These are phyloP conservation scores for Stromatinia cepivora DNA, from an alignment of 2,329 filamentous ascomycete species.

Conservation along the genomic window DNA sequence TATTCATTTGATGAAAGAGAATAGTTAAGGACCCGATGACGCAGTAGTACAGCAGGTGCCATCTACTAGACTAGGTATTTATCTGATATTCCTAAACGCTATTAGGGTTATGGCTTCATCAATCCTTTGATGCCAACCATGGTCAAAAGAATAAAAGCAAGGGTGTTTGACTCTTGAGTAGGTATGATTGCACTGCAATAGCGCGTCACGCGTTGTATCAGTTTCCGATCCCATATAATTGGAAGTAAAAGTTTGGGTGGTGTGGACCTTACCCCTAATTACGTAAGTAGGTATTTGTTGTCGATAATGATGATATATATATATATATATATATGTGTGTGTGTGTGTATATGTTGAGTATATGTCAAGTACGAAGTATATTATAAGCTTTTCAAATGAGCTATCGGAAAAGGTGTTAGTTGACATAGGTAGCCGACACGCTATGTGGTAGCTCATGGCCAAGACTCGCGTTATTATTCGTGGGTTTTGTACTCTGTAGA, in stretches of 20 bases:
- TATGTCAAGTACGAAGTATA: neutral
- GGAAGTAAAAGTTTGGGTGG: neutral
- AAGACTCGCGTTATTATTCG: neutral
- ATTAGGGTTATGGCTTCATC: neutral
- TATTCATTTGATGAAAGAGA: no score
- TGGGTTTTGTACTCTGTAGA: neutral
- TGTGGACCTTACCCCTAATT: slow-evolving; percentile 3
- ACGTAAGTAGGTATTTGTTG: neutral
- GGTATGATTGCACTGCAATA: neutral
- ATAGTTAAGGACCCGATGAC: no score
- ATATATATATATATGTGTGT: no score
- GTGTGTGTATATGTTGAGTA: neutral
- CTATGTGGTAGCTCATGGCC: neutral
- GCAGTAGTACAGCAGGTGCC: no score
- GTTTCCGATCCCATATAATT: neutral
- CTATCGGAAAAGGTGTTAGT: no score
- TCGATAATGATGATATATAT: neutral
- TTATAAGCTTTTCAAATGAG: neutral
- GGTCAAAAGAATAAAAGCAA: neutral
- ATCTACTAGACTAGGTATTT: no score
- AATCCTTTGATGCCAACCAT: no score
- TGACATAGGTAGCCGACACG: neutral
- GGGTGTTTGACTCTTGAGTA: neutral
- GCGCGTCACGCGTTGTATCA: neutral
- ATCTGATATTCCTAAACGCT: neutral